These are phyloP conservation scores for Leptomonas seymouri DNA, from an alignment of 208 protist genomes.

Conservation along the genomic window DNA sequence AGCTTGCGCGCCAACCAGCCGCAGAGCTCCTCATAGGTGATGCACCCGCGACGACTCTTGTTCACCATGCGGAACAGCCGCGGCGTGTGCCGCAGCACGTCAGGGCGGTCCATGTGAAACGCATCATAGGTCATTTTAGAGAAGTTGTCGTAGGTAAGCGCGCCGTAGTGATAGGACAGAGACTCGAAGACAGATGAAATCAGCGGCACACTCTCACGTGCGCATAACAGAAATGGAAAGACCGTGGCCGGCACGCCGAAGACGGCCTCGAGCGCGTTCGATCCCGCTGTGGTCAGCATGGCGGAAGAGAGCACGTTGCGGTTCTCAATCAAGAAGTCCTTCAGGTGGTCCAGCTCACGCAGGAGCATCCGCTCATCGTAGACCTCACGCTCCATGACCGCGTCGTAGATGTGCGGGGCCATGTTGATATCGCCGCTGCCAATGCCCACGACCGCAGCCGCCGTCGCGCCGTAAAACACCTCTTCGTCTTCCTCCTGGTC, in stretches of 20 bases:
- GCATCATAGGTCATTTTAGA: slow-evolving; percentile 61
- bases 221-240: slow-evolving; percentile 83
- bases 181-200: slow-evolving; percentile 59
- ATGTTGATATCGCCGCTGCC: slow-evolving; percentile 35
- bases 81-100: slow-evolving; percentile 70
- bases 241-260: slow-evolving; percentile 88
- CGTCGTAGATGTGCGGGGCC: slow-evolving; percentile 34
- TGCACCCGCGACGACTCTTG: slow-evolving; percentile 67
- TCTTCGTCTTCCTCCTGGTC: slow-evolving; percentile 43
- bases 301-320: slow-evolving; percentile 70
- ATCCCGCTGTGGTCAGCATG: slow-evolving; percentile 63
- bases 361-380: slow-evolving; percentile 55
- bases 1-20: slow-evolving; percentile 85
- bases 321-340: slow-evolving; percentile 79
- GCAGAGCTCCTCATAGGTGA: slow-evolving; percentile 88
- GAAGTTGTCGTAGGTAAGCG: slow-evolving; percentile 67
- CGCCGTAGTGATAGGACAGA: slow-evolving; percentile 62
- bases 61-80: slow-evolving; percentile 86
- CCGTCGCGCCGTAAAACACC: slow-evolving; percentile 38
- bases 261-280: slow-evolving; percentile 82
- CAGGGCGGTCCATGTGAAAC: slow-evolving; percentile 61
- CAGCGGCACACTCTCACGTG: slow-evolving; percentile 74
- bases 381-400: slow-evolving; percentile 39
- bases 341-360: slow-evolving; percentile 70
- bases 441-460: slow-evolving; percentile 18